A percentile compares a stretch with the other conserved stretches of the same genome.
Conservation (phyloP, 441 rosid species). For the Pelargonium citronellum region DNA sequence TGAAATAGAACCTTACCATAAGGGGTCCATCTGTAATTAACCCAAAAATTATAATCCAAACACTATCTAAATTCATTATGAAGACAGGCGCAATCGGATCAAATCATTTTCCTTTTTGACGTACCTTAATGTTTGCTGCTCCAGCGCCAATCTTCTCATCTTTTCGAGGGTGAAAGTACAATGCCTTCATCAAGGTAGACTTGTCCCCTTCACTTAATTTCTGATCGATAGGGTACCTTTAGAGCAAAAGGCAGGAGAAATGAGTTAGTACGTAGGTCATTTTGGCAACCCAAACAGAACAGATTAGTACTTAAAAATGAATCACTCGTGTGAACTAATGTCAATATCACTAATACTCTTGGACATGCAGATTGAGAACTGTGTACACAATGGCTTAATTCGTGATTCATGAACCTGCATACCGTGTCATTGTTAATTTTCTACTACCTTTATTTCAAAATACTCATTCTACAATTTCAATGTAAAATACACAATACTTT, state of each 20-base stretch:
- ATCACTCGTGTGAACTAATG: no score
- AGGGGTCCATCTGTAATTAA: no score
- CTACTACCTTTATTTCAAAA: no score
- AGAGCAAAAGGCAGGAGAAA: conserved; percentile 16
- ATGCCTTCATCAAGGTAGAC: conserved; percentile 42
- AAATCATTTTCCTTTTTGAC: neutral
- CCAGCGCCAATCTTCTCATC: conserved; percentile 78
- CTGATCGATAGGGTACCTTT: conserved; percentile 58
- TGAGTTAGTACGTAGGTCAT: neutral
- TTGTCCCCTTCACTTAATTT: conserved; percentile 50
- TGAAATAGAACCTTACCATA: no score
- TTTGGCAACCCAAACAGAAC: neutral
- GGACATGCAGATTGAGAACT: no score
- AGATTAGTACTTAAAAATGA: neutral
- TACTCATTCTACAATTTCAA: no score
- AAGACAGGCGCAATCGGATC: neutral
- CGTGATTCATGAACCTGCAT: no score
- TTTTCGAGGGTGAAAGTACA: conserved; percentile 71
- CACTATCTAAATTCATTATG: neutral
- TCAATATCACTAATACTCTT: no score
- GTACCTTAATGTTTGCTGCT: conserved; percentile 58
- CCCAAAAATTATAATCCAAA: neutral
- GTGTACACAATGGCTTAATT: no score
- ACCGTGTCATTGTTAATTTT: no score
- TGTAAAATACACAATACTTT: no score